Conservation (phyloP, 192 early-diverging fungal species). For the Funneliformis mosseae region DNA sequence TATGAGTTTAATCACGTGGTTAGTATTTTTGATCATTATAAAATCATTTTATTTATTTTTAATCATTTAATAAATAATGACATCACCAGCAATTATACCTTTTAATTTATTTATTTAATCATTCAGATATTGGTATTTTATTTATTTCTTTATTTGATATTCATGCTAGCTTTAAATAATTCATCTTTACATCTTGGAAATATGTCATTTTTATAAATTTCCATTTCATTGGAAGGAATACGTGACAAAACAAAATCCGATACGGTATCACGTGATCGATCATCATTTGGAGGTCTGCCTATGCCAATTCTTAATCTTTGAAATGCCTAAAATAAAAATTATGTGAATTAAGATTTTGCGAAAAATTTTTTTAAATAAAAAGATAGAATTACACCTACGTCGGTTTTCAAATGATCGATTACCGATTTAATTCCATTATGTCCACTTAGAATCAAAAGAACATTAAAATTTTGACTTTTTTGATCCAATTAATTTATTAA, state of each 20-base stretch:
- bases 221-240: slow-evolving; percentile 54
- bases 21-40: too few species aligned
- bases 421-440: slow-evolving; percentile 79
- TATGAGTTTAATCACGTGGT: too few species aligned
- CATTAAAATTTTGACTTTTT: background rate
- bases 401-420: slow-evolving; percentile 49
- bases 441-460: slow-evolving; percentile 41
- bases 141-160: too few species aligned
- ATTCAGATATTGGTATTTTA: too few species aligned
- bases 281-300: slow-evolving; percentile 53
- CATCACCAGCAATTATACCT: too few species aligned
- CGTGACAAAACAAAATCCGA: slow-evolving; percentile 59
- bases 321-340: slow-evolving; percentile 45
- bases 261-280: slow-evolving; percentile 47
- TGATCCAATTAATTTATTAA: background rate
- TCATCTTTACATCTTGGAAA: slow-evolving; percentile 29
- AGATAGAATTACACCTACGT: slow-evolving; percentile 35
- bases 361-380: background rate
- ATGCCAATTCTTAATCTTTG: slow-evolving; percentile 68
- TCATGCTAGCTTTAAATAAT: slow-evolving; percentile 7
- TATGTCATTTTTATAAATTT: slow-evolving; percentile 45
- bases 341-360: background rate
- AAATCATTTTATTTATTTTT: too few species aligned
- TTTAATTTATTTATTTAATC: too few species aligned
- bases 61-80: too few species aligned